Base-by-base conservation (phyloP, 768 basidiomycete genomes). In the Mycena floridula region DNA sequence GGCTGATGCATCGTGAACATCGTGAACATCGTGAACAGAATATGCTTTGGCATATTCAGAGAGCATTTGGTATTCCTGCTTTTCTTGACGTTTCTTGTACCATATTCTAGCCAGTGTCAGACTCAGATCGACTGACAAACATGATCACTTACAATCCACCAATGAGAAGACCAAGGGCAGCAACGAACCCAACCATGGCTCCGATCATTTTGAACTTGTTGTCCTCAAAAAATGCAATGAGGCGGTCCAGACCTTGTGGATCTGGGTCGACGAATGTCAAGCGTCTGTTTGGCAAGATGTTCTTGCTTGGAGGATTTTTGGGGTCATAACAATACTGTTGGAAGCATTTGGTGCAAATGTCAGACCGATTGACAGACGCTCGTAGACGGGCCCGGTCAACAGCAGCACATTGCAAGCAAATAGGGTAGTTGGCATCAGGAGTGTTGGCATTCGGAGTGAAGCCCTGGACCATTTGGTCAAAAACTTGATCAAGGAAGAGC, bases 401-500 rank as follows among this genome's bases (percentile, higher is more conserved):
- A 30, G 50, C 50, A 15, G 48, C 48, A 38, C 82, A 85, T 42
- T 79, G 76, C 27, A 83, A 55, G 50, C 80, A 82, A 38, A 60
- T 67, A 1, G 74, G 68, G 65, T 72, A 84, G 43, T 74, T 54
- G 1, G 67, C 57, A 47, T 82, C 87, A 24, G 79, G 66, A 5
- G 57, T 60, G 46, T 75, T 82, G 27, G 76, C 65, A 40, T 83
- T 74, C 23, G 81, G 76, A 12, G 67, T 59, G 60, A 82, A 85
- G 12, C 85, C 85, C 15, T 72, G 72, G 32, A 79, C 65, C 18
- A 68, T 71, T 52, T 78, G 81, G 18, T 53, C 50, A 50, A 73
- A 72, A 0, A 76, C 81, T 56, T 85, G 82, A 51, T 81, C 69
- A 39, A 89, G 63, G 59, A 86, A 80, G 4, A 78, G 54, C 27